phyloP scores from a whole-genome alignment of 495 filamentous ascomycete species.

The Penicillium longicatenatum region DNA sequence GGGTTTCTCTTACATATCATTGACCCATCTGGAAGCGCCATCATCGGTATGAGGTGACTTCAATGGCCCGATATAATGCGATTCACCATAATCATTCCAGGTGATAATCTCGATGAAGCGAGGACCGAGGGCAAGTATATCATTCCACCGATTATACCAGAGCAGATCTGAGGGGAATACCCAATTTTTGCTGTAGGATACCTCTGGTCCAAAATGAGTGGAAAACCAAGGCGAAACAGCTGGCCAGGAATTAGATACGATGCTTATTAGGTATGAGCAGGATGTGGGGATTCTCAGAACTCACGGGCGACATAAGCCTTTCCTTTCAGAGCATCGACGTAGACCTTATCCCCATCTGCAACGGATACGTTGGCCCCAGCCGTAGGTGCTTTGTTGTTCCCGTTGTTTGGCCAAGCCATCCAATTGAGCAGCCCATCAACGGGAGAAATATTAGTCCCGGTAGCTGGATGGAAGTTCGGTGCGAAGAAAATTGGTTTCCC shows the following conservation, averaged over 20 bases:
- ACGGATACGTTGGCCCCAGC: constrained; percentile 47
- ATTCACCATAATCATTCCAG: constrained; percentile 69
- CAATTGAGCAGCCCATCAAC: constrained; percentile 60
- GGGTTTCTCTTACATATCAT: constrained; percentile 43
- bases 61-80: constrained; percentile 51
- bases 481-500: constrained; percentile 55
- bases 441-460: constrained; percentile 31
- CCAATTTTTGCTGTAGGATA: constrained; percentile 53
- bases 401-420: constrained; percentile 60
- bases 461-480: constrained; percentile 54
- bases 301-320: constrained; percentile 59
- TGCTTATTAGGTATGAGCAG: background rate
- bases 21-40: constrained; percentile 59
- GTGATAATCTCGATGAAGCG: constrained; percentile 60
- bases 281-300: constrained; percentile 2
- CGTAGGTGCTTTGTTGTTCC: constrained; percentile 55
- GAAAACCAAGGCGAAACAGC: constrained; percentile 43
- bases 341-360: constrained; percentile 49
- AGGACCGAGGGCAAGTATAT: constrained; percentile 50
- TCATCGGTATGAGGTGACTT: constrained; percentile 53
- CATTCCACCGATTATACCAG: constrained; percentile 53
- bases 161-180: constrained; percentile 51
- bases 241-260: background rate
- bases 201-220: constrained; percentile 40
- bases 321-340: constrained; percentile 46